Conservation (phyloP, 129 eudicot species). For the Lactuca sativa region DNA sequence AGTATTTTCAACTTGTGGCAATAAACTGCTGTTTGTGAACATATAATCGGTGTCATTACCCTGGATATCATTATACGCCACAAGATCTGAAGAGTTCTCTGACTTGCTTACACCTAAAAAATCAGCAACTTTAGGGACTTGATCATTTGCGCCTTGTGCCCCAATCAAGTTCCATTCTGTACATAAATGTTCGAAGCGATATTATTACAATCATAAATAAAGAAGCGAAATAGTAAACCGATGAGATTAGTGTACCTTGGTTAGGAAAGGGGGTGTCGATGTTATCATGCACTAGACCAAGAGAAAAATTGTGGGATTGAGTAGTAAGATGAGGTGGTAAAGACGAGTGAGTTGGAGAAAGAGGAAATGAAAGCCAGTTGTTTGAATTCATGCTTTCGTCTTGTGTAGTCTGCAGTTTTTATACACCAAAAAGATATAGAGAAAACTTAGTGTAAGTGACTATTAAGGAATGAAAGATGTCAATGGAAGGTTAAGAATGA, state of each 20-base stretch:
- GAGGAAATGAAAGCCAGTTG: conserved; percentile 97
- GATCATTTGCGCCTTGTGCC: conserved; percentile 58
- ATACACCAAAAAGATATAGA: conserved; percentile 18
- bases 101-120: conserved; percentile 90
- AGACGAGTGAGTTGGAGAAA: conserved; percentile 75
- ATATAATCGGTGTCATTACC: conserved; percentile 64
- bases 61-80: conserved; percentile 58
- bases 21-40: conserved; percentile 45
- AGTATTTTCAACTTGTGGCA: conserved; percentile 53
- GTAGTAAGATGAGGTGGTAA: conserved; percentile 56
- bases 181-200: not conserved
- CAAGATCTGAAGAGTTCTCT: conserved; percentile 68
- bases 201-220: conserved; percentile 6
- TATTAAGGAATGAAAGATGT: not conserved
- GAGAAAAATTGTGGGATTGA: conserved; percentile 74
- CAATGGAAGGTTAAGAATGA: not conserved
- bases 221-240: not conserved
- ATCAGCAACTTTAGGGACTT: conserved; percentile 88
- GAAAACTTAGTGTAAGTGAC: not conserved
- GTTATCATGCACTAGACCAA: conserved; percentile 76
- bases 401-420: conserved; percentile 42
- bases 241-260: conserved; percentile 53
- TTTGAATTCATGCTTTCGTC: conserved; percentile 74
- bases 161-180: conserved; percentile 90
- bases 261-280: conserved; percentile 72